phyloP scores from a whole-genome alignment of 192 early-diverging fungal genomes.

The Umbelopsis sp. region DNA sequence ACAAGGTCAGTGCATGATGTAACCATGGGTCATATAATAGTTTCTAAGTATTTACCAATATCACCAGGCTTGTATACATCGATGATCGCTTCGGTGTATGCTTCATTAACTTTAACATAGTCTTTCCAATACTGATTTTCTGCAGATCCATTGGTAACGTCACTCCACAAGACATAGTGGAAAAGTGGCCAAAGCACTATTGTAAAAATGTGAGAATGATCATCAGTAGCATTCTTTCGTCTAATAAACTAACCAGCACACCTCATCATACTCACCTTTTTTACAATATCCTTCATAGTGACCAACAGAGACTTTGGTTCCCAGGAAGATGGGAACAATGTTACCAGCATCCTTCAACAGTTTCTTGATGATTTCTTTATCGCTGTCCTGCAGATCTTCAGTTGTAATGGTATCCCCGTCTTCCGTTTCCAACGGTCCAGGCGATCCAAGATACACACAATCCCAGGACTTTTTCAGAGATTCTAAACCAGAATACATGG shows the following conservation, averaged over 20 bases:
- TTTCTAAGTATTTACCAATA: conserved; percentile 55
- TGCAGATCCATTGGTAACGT: conserved; percentile 61
- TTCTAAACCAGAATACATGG: conserved; percentile 85
- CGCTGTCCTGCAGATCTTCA: conserved; percentile 51
- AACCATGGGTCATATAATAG: neutral
- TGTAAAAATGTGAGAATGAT: conserved; percentile 7
- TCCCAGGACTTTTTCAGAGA: conserved; percentile 65
- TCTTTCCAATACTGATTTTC: conserved; percentile 76
- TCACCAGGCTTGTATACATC: conserved; percentile 76
- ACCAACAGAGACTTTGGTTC: conserved; percentile 71
- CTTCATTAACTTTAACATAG: conserved; percentile 82
- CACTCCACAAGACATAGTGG: conserved; percentile 90
- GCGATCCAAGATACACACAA: conserved; percentile 77
- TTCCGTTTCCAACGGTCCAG: conserved; percentile 63
- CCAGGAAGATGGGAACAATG: conserved; percentile 82
- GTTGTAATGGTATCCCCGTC: conserved; percentile 48
- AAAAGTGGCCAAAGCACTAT: conserved; percentile 93
- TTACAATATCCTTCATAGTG: conserved; percentile 99
- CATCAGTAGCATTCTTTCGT: neutral
- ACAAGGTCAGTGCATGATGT: neutral
- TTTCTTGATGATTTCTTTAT: conserved; percentile 60
- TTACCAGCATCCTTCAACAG: conserved; percentile 60
- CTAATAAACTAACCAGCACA: neutral
- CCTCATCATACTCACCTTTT: conserved; percentile 53
- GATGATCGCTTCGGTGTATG: conserved; percentile 76